Percentiles rank a stretch among this genome's conserved stretches.
Evolutionary conservation across 2,329 filamentous ascomycete species (phyloP).

Genomic region (Diplocarpon rosae): DNA sequence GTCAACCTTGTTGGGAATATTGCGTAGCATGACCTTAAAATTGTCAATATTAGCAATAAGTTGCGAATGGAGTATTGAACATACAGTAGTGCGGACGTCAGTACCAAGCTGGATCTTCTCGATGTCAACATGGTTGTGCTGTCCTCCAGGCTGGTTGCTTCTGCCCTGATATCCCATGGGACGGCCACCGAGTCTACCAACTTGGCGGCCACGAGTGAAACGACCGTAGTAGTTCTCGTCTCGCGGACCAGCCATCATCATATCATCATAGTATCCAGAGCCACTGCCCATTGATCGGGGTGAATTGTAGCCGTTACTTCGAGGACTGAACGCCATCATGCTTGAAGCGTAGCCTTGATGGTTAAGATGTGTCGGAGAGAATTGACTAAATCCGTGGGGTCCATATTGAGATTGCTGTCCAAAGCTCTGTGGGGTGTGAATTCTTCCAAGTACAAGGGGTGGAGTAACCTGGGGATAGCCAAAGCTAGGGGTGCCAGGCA

Average conservation of each 20-base stretch:
- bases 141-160: slow-evolving; percentile 21
- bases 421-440: not conserved
- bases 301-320: not conserved
- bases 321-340: not conserved
- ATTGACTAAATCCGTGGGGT: not conserved
- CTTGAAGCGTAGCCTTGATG: not conserved
- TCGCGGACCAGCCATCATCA: not conserved
- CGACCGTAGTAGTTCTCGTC: not conserved
- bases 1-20: slow-evolving; percentile 85
- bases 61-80: slow-evolving; percentile 23
- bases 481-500: not conserved
- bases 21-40: slow-evolving; percentile 76
- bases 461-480: not conserved
- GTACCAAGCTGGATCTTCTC: slow-evolving; percentile 50
- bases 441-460: not conserved
- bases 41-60: slow-evolving; percentile 2
- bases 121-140: slow-evolving; percentile 53
- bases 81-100: slow-evolving; percentile 66
- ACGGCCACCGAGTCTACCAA: not conserved
- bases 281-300: not conserved
- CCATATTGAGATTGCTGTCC: not conserved
- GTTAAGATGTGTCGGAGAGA: not conserved
- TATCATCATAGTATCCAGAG: not conserved
- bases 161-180: not conserved
- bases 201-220: not conserved